phyloP scores from a whole-genome alignment of 1,284 basidiomycete species.

The Cutaneotrichosporon sp. region DNA sequence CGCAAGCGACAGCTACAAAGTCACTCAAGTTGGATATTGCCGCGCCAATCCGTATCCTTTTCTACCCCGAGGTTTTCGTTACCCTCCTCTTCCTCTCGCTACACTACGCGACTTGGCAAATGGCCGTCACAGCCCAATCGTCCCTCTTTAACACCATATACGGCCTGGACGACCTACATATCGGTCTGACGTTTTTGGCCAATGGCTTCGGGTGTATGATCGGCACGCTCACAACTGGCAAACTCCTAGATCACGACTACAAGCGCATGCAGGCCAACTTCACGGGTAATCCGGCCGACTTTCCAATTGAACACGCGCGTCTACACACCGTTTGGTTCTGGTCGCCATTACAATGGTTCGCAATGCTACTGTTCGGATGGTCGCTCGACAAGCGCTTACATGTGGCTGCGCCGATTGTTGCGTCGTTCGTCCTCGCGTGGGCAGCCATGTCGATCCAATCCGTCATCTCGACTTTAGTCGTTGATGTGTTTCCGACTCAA shows the following conservation, averaged over 20 bases:
- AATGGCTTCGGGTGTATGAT: slow-evolving; percentile 10
- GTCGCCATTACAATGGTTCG: slow-evolving; percentile 31
- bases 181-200: background rate
- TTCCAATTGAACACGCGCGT: slow-evolving; percentile 39
- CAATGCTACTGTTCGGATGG: slow-evolving; percentile 40
- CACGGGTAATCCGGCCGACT: slow-evolving; percentile 37
- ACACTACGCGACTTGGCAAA: slow-evolving; percentile 30
- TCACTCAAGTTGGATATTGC: slow-evolving; percentile 13
- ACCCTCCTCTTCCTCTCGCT: slow-evolving; percentile 38
- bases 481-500: background rate
- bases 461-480: background rate
- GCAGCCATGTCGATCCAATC: background rate
- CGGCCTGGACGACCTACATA: background rate
- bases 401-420: slow-evolving; percentile 40
- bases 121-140: background rate
- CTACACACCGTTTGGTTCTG: slow-evolving; percentile 14
- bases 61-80: slow-evolving; percentile 38
- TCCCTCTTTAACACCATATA: background rate
- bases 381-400: slow-evolving; percentile 31
- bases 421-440: background rate
- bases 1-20: slow-evolving; percentile 17
- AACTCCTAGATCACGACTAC: slow-evolving; percentile 41
- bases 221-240: slow-evolving; percentile 35
- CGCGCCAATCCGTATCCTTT: slow-evolving; percentile 23
- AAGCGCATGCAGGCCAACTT: slow-evolving; percentile 33